Evolutionary conservation across 441 rosid species (phyloP).

Genomic region (Geranium incanum): DNA sequence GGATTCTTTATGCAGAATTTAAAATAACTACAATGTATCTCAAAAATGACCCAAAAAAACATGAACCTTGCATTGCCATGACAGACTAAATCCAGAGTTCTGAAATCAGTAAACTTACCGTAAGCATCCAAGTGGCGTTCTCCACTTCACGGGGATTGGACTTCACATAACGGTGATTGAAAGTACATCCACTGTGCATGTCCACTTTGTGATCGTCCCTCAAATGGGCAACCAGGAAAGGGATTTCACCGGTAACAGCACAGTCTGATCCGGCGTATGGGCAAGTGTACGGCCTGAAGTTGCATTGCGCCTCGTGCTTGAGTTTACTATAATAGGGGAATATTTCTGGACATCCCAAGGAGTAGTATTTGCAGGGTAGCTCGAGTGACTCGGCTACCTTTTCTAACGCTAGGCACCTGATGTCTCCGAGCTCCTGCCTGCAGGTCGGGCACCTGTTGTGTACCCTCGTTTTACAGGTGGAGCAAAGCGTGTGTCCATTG

Average conservation of each 20-base stretch:
- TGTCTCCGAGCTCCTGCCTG: slow-evolving; percentile 66
- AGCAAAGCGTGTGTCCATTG: slow-evolving; percentile 79
- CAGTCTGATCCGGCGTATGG: slow-evolving; percentile 94
- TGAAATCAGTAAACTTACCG: slow-evolving; percentile 16
- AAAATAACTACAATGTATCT: too few relatives aligned
- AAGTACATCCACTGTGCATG: slow-evolving; percentile 28
- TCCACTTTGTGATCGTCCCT: slow-evolving; percentile 16
- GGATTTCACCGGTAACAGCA: slow-evolving; percentile 39
- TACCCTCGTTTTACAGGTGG: slow-evolving; percentile 75
- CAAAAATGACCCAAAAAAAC: background rate
- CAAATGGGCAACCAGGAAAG: slow-evolving; percentile 24
- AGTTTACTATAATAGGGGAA: slow-evolving; percentile 86
- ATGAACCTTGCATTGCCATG: too few relatives aligned
- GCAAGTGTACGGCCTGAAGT: slow-evolving; percentile 80
- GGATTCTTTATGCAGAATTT: too few relatives aligned
- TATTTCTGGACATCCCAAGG: slow-evolving; percentile 77
- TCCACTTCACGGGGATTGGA: slow-evolving; percentile 30
- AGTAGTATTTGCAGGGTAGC: slow-evolving; percentile 74
- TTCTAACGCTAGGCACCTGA: slow-evolving; percentile 68
- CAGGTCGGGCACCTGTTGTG: slow-evolving; percentile 88
- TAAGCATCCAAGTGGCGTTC: slow-evolving; percentile 27
- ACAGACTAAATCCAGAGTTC: too few relatives aligned
- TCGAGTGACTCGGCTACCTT: slow-evolving; percentile 88
- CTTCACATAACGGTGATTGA: slow-evolving; percentile 26
- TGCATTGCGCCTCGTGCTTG: slow-evolving; percentile 71